phyloP scores from a whole-genome alignment of 139 green algal species.

The Asterochloris sp. region DNA sequence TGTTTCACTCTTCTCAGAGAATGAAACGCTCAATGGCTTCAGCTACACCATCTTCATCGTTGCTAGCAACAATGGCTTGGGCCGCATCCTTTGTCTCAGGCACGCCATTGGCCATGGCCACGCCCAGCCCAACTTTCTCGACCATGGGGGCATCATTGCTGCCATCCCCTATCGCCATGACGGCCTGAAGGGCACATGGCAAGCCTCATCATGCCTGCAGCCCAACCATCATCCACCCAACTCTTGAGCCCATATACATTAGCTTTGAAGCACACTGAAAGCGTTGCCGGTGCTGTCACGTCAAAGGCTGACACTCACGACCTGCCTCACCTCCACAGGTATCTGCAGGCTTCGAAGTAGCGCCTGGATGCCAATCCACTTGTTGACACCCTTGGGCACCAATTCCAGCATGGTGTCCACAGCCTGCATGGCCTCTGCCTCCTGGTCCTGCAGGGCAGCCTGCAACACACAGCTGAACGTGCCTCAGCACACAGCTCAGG shows the following conservation, averaged over 20 bases:
- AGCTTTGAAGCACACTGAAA: too few species aligned
- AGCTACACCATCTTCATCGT: slow-evolving; percentile 87
- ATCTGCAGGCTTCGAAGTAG: slow-evolving; percentile 58
- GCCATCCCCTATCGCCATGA: slow-evolving; percentile 93
- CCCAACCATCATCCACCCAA: too few species aligned
- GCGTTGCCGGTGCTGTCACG: too few species aligned
- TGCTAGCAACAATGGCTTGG: slow-evolving; percentile 51
- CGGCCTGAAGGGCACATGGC: not conserved
- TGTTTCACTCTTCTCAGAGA: slow-evolving; percentile 37
- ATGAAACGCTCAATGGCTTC: slow-evolving; percentile 90
- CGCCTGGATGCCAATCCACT: slow-evolving; percentile 57
- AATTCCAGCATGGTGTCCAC: slow-evolving; percentile 94
- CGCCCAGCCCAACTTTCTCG: slow-evolving; percentile 64
- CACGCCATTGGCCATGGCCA: slow-evolving; percentile 96
- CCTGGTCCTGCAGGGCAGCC: not conserved
- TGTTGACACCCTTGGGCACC: slow-evolving; percentile 84
- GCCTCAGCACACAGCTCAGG: not conserved
- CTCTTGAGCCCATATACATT: too few species aligned
- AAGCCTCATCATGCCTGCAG: too few species aligned
- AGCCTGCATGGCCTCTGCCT: slow-evolving; percentile 69
- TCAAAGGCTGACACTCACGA: too few species aligned
- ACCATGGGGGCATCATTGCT: slow-evolving; percentile 74
- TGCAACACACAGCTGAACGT: not conserved
- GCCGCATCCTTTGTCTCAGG: slow-evolving; percentile 36
- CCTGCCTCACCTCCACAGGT: not conserved